Conservation (phyloP, 2,329 filamentous ascomycete species). For the Lecanosticta acicola region DNA sequence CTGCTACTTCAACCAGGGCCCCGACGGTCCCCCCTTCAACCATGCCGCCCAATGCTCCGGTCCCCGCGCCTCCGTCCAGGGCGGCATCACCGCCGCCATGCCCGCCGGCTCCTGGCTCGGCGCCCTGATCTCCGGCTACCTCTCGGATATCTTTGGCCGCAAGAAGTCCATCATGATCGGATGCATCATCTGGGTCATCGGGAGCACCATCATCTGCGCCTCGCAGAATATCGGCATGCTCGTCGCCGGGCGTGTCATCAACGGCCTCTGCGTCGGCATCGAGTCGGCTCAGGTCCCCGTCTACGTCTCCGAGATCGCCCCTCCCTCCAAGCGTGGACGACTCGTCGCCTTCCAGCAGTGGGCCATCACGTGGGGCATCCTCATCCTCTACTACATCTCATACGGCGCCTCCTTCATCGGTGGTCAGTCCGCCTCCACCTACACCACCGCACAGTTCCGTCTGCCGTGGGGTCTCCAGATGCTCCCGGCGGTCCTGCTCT, state of each 20-base stretch:
- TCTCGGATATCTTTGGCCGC: slow-evolving; percentile 53
- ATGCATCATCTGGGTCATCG: slow-evolving; percentile 40
- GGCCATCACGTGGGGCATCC: slow-evolving; percentile 60
- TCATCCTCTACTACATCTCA: slow-evolving; percentile 64
- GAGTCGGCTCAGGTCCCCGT: slow-evolving; percentile 63
- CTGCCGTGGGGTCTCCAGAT: slow-evolving; percentile 45
- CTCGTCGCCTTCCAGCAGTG: slow-evolving; percentile 67
- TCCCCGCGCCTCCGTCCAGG: slow-evolving; percentile 52
- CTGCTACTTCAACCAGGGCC: slow-evolving; percentile 60
- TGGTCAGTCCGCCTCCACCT: slow-evolving; percentile 30
- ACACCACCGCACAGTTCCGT: slow-evolving; percentile 47
- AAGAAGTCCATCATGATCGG: slow-evolving; percentile 51
- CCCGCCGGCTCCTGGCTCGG: slow-evolving; percentile 64
- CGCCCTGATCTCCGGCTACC: slow-evolving; percentile 52
- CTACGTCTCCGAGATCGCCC: slow-evolving; percentile 58
- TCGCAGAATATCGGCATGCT: slow-evolving; percentile 63
- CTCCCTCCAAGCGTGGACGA: slow-evolving; percentile 52
- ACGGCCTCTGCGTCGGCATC: slow-evolving; percentile 67
- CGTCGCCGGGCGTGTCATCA: slow-evolving; percentile 61
- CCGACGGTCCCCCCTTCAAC: slow-evolving; percentile 28
- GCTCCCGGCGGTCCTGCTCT: slow-evolving; percentile 44
- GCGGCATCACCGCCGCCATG: slow-evolving; percentile 65
- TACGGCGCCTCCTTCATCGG: slow-evolving; percentile 58
- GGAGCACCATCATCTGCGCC: slow-evolving; percentile 57
- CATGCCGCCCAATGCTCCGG: slow-evolving; percentile 43